Percentiles rank a stretch among this genome's conserved stretches.
Conservation (phyloP, 345 rosid species). For the Populus nigra region DNA sequence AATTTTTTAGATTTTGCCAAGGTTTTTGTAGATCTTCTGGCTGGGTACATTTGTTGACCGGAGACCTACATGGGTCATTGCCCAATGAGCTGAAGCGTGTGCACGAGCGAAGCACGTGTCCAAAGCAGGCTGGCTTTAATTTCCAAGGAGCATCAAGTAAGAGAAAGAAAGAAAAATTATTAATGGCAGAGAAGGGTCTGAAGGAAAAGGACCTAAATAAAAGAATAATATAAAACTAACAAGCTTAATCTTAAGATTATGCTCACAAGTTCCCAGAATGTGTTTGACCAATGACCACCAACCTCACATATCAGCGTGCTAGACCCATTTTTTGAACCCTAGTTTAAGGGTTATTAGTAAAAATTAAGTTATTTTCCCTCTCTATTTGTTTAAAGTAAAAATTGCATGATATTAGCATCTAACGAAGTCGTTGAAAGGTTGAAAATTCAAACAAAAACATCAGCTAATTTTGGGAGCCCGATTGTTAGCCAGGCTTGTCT, state of each 20-base stretch:
- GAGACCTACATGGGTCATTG: conserved; percentile 5
- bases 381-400: too few relatives aligned
- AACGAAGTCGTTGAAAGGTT: neutral
- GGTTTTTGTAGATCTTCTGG: conserved; percentile 7
- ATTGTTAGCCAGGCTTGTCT: neutral
- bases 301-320: neutral
- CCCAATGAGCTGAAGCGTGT: conserved; percentile 6
- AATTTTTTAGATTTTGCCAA: conserved; percentile 8
- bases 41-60: conserved; percentile 22
- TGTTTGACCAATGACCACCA: conserved; percentile 8
- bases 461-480: neutral
- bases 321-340: neutral
- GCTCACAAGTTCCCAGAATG: conserved; percentile 2
- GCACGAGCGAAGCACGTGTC: conserved; percentile 16
- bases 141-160: neutral
- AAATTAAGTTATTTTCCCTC: too few relatives aligned
- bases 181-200: neutral
- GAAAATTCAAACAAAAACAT: neutral
- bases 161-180: neutral
- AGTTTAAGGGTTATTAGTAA: too few relatives aligned
- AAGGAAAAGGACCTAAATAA: neutral
- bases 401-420: too few relatives aligned
- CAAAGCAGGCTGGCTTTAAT: neutral
- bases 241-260: neutral
- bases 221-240: neutral